These are phyloP conservation scores for Cephaloascus albidus DNA, from an alignment of 805 yeast genomes.

Conservation along the genomic window DNA sequence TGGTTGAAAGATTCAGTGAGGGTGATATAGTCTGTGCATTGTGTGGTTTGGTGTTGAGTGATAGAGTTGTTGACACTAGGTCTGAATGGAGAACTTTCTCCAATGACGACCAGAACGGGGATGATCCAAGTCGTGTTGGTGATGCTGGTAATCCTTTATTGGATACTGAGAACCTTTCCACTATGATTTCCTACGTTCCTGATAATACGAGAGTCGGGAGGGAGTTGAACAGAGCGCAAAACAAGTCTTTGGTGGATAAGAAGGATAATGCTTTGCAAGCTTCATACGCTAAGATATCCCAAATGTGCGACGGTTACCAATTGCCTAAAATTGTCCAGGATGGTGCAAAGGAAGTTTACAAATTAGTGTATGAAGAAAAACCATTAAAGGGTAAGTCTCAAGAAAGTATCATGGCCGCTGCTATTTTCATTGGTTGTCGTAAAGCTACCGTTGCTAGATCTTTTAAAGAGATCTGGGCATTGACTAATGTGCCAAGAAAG, in stretches of 20 bases:
- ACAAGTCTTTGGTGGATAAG: slow-evolving; percentile 74
- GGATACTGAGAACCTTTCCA: slow-evolving; percentile 85
- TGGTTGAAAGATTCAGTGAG: slow-evolving; percentile 90
- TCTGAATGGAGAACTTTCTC: slow-evolving; percentile 99
- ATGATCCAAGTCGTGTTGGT: slow-evolving; percentile 98
- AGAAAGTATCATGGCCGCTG: slow-evolving; percentile 94
- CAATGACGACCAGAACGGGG: slow-evolving; percentile 96
- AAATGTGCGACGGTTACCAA: slow-evolving; percentile 95
- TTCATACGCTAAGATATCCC: slow-evolving; percentile 85
- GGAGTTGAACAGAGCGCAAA: slow-evolving; percentile 85
- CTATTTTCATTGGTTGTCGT: slow-evolving; percentile 89
- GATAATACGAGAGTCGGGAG: slow-evolving; percentile 83
- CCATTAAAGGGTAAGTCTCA: slow-evolving; percentile 84
- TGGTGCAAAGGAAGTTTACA: slow-evolving; percentile 94
- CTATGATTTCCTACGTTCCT: slow-evolving; percentile 82
- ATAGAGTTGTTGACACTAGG: slow-evolving; percentile 86
- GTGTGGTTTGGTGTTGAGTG: slow-evolving; percentile 91
- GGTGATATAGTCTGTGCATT: slow-evolving; percentile 98
- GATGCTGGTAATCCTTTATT: slow-evolving; percentile 90
- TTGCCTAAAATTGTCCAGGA: slow-evolving; percentile 93
- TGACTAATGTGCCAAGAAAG: slow-evolving; percentile 87
- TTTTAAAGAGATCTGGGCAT: slow-evolving; percentile 91
- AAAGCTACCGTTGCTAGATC: slow-evolving; percentile 91
- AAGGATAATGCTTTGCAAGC: slow-evolving; percentile 82
- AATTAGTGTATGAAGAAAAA: slow-evolving; percentile 80